Evolutionary conservation across 441 rosid species (phyloP), one percentile per base, ranked within the genome.

Genomic region (Erysimum pusillum): DNA sequence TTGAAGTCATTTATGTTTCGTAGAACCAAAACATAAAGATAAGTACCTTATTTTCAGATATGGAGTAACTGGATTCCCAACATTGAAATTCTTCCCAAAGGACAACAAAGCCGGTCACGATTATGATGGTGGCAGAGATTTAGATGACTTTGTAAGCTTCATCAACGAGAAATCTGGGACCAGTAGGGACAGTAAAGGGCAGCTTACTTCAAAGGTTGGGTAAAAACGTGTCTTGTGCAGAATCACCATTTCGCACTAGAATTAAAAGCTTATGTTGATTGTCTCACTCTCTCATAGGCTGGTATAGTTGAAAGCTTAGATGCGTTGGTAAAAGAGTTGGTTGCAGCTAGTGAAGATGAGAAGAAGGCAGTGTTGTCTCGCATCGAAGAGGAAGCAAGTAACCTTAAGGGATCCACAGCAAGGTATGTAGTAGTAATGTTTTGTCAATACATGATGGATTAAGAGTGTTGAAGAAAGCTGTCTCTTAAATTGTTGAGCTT

Each of bases 1-100:
- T 49, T 57, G 32, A 48, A 11, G 67, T 32, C 31, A n/a, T 11
- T 11, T 39, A 58, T 57, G 46, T 36, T 20, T 22, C 8, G 17
- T 44, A 36, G 39, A 38, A 36, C 49, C 8, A 6, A 13, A n/a
- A 15, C 53, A 15, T 66, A 22, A 51, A 51, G 35, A 59, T 22
- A 71, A 76, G 18, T 17, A 17, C 65, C n/a, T 6, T 64, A 18
- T 44, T 9, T 75, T 63, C 82, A 95, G 98, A 86, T 90, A 82
- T 68, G 99, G 92, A 74, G 92, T 93, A 35, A 91, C 96, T 75
- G 99, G 97, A 63, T 93, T 28, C 87, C 99, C 99, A 73, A 93
- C 97, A 31, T 63, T 96, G 74, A 96, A 91, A 71, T 93, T 93
- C 80, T 96, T 96, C 72, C 96, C 98, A 9, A 90, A 86, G 75